A percentile compares a stretch with the other conserved stretches of the same genome.
Conservation (phyloP, 176 grass and related monocot genomes). For the Ensete glaucum region DNA sequence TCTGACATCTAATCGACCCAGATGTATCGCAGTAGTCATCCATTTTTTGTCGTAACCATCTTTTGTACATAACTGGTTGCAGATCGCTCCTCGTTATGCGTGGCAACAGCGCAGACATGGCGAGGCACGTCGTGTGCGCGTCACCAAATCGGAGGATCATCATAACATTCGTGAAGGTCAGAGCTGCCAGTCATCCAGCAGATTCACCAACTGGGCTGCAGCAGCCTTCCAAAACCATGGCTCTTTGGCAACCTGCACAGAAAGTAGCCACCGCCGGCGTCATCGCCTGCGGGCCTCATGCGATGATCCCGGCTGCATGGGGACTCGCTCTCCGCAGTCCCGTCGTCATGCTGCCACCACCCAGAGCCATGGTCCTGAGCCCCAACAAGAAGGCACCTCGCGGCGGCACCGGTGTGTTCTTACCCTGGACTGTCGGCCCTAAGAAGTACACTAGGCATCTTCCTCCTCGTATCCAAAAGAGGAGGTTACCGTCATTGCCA, state of each 20-base stretch:
- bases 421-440: conserved; percentile 83
- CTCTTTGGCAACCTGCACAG: conserved; percentile 8
- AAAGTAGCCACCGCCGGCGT: not conserved
- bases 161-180: conserved; percentile 11
- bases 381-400: conserved; percentile 50
- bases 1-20: too few species aligned
- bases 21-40: too few species aligned
- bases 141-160: conserved; percentile 6
- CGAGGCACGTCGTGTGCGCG: conserved; percentile 3
- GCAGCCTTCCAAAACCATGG: not conserved
- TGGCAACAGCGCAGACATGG: conserved; percentile 12
- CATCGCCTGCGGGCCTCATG: conserved; percentile 8
- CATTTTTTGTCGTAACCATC: too few species aligned
- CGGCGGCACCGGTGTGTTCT: conserved; percentile 84
- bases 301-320: conserved; percentile 6
- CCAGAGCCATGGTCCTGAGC: conserved; percentile 49
- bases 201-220: not conserved
- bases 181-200: not conserved
- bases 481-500: conserved; percentile 63
- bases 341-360: conserved; percentile 52
- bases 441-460: conserved; percentile 92
- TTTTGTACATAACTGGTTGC: not conserved
- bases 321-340: conserved; percentile 63
- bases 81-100: conserved; percentile 46
- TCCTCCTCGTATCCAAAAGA: conserved; percentile 95